A percentile compares a stretch with the other conserved stretches of the same genome.
phyloP scores from a whole-genome alignment of 2,329 filamentous ascomycete genomes.

The Coleophoma crateriformis region DNA sequence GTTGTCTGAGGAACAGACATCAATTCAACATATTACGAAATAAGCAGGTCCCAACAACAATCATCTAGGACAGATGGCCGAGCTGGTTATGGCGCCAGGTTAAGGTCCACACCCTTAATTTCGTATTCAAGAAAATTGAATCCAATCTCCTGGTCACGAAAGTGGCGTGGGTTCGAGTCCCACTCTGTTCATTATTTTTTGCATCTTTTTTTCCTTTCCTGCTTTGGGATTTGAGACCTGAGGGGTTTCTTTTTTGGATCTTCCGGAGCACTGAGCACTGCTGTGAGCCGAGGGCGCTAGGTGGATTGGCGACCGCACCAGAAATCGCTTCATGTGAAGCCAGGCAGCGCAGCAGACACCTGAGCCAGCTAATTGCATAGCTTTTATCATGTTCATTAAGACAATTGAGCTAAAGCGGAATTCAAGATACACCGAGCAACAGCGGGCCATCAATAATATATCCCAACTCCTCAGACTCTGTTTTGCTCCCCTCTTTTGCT shows the following conservation, averaged over 20 bases:
- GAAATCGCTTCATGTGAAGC: too few species aligned
- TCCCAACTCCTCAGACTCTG: too few species aligned
- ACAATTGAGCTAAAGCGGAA: too few species aligned
- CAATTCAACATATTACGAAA: neutral
- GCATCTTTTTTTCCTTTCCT: constrained; percentile 9
- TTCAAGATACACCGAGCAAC: too few species aligned
- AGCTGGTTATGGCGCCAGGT: constrained; percentile 20
- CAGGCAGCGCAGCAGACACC: too few species aligned
- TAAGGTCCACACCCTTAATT: constrained; percentile 9
- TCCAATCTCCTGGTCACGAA: constrained; percentile 30
- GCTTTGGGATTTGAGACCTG: neutral
- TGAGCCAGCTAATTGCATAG: too few species aligned
- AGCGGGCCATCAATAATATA: too few species aligned
- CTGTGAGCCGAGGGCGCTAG: too few species aligned
- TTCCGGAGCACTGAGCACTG: too few species aligned
- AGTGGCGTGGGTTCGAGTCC: constrained; percentile 33
- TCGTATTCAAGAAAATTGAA: constrained; percentile 3
- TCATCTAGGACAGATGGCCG: constrained; percentile 13
- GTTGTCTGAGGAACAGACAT: neutral
- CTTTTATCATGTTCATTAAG: too few species aligned
- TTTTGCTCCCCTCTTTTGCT: too few species aligned
- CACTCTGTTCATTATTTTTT: constrained; percentile 27
- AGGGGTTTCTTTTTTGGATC: neutral
- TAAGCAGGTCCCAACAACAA: neutral
- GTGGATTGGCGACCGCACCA: too few species aligned